Conservation (phyloP, 257 asterid species). For the Solanum appendiculatum region DNA sequence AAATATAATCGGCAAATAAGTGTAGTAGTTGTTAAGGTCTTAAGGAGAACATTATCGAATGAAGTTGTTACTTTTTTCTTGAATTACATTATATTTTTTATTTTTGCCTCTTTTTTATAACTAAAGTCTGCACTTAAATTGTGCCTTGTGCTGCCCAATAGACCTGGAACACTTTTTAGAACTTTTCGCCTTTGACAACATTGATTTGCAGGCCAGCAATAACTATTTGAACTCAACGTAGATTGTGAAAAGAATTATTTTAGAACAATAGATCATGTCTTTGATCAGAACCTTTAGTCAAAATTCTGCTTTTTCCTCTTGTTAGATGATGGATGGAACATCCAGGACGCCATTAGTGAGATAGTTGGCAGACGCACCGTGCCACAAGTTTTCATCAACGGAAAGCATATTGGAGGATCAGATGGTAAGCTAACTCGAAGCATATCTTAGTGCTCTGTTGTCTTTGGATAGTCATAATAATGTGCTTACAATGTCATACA, state of each 20-base stretch:
- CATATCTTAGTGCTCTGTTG: neutral
- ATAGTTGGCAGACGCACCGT: slow-evolving; percentile 73
- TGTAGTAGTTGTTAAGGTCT: neutral
- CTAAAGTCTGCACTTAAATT: neutral
- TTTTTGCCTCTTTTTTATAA: neutral
- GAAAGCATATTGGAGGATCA: slow-evolving; percentile 92
- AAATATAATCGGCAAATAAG: neutral
- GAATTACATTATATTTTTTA: neutral
- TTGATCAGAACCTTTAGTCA: neutral
- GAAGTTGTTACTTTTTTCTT: neutral
- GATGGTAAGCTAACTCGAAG: slow-evolving; percentile 50
- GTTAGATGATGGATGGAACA: slow-evolving; percentile 61
- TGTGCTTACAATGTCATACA: neutral
- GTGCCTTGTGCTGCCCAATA: neutral
- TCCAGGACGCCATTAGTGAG: slow-evolving; percentile 73
- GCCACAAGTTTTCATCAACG: slow-evolving; percentile 84
- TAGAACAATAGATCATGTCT: neutral
- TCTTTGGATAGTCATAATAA: neutral
- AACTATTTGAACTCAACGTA: neutral
- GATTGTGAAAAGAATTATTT: neutral
- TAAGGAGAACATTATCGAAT: neutral
- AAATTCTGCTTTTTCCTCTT: neutral
- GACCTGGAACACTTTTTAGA: neutral
- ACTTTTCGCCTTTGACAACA: neutral
- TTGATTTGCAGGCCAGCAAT: neutral